These are phyloP conservation scores for Brassica hybrid DNA, from an alignment of 441 rosid genomes.

Conservation along the genomic window DNA sequence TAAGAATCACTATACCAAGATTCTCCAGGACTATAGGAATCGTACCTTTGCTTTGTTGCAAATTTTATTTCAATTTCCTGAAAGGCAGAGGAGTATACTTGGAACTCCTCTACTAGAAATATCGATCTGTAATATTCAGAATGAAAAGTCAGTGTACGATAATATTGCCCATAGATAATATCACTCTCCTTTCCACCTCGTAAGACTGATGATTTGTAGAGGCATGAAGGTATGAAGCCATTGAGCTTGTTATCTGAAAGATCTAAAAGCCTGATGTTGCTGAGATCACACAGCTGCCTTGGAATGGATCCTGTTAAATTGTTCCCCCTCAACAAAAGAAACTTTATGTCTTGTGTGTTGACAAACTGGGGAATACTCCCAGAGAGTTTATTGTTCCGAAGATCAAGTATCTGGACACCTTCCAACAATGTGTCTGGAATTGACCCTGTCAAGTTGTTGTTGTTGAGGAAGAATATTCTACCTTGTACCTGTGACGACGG, in stretches of 20 bases:
- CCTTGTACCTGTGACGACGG: neutral
- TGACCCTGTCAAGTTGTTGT: slow-evolving; percentile 6
- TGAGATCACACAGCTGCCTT: neutral
- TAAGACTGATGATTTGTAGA: neutral
- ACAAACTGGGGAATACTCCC: neutral
- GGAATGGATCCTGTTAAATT: neutral
- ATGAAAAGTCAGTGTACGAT: too few species aligned
- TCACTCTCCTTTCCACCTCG: neutral
- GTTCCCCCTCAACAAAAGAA: slow-evolving; percentile 4
- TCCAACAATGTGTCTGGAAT: neutral
- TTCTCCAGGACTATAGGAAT: slow-evolving; percentile 7
- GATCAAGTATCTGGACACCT: slow-evolving; percentile 4
- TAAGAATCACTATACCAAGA: neutral
- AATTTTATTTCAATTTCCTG: neutral
- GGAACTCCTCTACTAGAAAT: neutral
- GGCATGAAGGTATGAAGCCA: neutral
- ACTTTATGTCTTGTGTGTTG: neutral
- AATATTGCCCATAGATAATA: neutral
- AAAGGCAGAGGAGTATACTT: neutral
- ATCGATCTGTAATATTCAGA: slow-evolving; percentile 13
- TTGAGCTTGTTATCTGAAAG: neutral
- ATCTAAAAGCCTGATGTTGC: neutral
- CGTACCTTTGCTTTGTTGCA: slow-evolving; percentile 15
- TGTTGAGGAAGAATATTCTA: neutral
- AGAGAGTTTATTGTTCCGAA: slow-evolving; percentile 4